Base-by-base conservation (phyloP, 192 early-diverging fungal genomes). In the Backusella australiensis region DNA sequence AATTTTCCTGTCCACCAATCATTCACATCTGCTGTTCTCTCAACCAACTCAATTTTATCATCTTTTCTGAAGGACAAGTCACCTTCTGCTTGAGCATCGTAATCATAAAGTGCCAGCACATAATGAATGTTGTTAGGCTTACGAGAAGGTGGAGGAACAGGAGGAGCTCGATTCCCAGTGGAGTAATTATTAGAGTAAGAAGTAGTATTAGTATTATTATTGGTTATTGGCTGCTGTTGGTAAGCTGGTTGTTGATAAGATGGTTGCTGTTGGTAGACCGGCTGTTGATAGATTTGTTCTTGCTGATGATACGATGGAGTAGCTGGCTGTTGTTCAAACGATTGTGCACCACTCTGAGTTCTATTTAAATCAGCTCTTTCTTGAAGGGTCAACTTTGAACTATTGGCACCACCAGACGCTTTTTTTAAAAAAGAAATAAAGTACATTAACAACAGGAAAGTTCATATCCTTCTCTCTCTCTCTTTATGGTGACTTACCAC, bases 1-100 rank as follows among this genome's bases (percentile, higher is more conserved):
- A 91, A 75, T n/a, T 73, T 82, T 5, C 94, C 94, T 3, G 91
- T 94, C 94, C 94, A 95, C 94, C 94, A 95, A 68, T 92, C 93
- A 74, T 95, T 86, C 5, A 74, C 74, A 69, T 85, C 84, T 15
- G 76, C 72, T 1, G 90, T 90, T 59, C 88, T 82, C 66, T 92
- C 81, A 26, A 94, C 32, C 11, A 95, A 73, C 80, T 94, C 89
- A 67, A 95, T 93, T 5, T 77, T 73, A 52, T 95, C 93, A 74
- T 90, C 90, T 71, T 90, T 91, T 11, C 78, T 77, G 83, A 95
- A 94, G 17, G 83, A 81, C 72, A 95, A 77, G 76, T 95, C 94
- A 15, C 91, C 92, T 1, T 85, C 85, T 49, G 90, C 87, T 75
- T 93, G 90, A 1, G 93, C 93, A 12, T 88, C 82, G 77, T 91